A percentile compares a stretch with the other conserved stretches of the same genome.
Evolutionary conservation across 176 grass and related monocot genomes (phyloP).

Genomic region (Bothriochloa decipiens): DNA sequence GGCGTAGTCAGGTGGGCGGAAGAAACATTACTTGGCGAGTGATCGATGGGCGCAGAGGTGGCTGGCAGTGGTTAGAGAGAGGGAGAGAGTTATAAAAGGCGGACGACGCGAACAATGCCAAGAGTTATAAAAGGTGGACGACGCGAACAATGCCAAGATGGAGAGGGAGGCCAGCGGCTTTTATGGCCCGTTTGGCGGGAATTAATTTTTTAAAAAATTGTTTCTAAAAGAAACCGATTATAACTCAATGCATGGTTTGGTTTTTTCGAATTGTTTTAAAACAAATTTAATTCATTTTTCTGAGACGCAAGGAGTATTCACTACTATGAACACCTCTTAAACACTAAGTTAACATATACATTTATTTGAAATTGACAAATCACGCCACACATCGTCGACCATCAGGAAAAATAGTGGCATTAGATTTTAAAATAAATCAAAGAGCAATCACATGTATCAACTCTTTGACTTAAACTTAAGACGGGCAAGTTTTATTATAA

Average conservation of each 20-base stretch:
- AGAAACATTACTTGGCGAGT: not conserved
- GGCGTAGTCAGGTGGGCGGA: slow-evolving; percentile 31
- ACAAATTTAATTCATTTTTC: not conserved
- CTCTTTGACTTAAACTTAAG: too few species aligned
- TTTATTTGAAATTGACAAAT: not conserved
- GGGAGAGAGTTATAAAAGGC: too few species aligned
- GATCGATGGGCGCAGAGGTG: slow-evolving; percentile 20
- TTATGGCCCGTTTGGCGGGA: not conserved
- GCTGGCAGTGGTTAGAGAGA: slow-evolving; percentile 38
- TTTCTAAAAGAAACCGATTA: not conserved
- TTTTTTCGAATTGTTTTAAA: not conserved
- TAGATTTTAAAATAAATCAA: not conserved
- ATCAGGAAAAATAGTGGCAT: rapidly evolving
- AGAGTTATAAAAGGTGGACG: slow-evolving; percentile 14
- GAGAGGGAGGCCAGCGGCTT: not conserved
- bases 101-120: too few species aligned
- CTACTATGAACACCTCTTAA: not conserved
- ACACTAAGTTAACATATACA: too few species aligned
- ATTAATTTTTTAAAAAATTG: not conserved
- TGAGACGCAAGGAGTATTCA: too few species aligned
- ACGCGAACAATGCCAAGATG: slow-evolving; percentile 42
- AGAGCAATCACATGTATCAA: too few species aligned
- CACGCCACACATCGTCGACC: too few species aligned
- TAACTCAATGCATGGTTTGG: not conserved
- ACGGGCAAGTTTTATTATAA: not conserved